These are phyloP conservation scores for Kalmusia sp. DNA, from an alignment of 2,329 filamentous ascomycete species.

Conservation along the genomic window DNA sequence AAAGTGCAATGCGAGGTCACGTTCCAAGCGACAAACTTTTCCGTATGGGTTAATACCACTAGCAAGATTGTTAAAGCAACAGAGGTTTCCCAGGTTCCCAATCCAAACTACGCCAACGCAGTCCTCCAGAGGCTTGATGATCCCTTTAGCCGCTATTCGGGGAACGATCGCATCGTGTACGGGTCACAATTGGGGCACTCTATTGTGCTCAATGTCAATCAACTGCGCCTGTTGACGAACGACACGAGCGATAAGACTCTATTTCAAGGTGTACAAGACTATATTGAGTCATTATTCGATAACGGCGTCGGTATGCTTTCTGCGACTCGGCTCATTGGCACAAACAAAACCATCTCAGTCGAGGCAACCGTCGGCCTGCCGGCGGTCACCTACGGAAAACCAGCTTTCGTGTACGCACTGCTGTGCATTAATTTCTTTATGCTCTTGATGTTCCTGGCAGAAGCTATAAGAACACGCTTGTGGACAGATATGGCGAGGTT, in stretches of 20 bases:
- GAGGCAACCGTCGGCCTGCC: background rate
- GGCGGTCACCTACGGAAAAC: slow-evolving; percentile 9
- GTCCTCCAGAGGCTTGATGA: background rate
- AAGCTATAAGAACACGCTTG: background rate
- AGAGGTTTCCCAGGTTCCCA: background rate
- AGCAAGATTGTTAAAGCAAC: background rate
- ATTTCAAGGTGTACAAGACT: slow-evolving; percentile 3
- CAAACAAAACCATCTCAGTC: slow-evolving; percentile 4
- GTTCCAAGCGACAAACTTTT: background rate
- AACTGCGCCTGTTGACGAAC: background rate
- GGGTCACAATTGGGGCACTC: slow-evolving; percentile 9
- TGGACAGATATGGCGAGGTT: slow-evolving; percentile 2
- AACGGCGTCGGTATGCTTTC: slow-evolving; percentile 10
- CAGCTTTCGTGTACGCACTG: slow-evolving; percentile 3
- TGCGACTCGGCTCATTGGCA: slow-evolving; percentile 1
- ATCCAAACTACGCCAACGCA: slow-evolving; percentile 1
- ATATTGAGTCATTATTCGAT: slow-evolving; percentile 10
- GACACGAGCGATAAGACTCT: background rate
- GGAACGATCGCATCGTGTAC: slow-evolving; percentile 5
- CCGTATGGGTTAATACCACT: slow-evolving; percentile 7
- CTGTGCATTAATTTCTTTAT: slow-evolving; percentile 3
- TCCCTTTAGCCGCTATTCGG: slow-evolving; percentile 1
- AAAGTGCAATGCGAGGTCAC: slow-evolving; percentile 7
- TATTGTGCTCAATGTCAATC: slow-evolving; percentile 11
- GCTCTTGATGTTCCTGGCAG: slow-evolving; percentile 3